phyloP scores from a whole-genome alignment of 2,329 filamentous ascomycete species.

The Ambrosiella cleistominuta region DNA sequence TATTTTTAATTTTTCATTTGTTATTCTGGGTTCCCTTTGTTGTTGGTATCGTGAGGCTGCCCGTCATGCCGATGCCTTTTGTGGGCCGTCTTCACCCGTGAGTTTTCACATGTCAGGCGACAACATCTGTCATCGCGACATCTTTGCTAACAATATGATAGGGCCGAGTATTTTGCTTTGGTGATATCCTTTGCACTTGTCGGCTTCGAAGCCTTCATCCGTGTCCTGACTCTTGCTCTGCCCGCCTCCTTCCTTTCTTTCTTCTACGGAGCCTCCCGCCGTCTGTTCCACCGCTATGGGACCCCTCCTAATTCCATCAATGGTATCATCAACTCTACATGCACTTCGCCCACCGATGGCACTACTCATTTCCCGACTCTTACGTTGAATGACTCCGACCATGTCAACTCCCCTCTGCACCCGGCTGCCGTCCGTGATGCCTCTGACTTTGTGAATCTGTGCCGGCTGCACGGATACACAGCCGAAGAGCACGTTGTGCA shows the following conservation, averaged over 20 bases:
- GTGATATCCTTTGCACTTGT: constrained; percentile 71
- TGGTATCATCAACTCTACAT: background rate
- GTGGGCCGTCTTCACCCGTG: constrained; percentile 35
- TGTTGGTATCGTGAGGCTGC: background rate
- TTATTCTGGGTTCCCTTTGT: constrained; percentile 12
- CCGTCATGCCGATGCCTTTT: constrained; percentile 33
- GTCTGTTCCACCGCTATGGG: constrained; percentile 50
- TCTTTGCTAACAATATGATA: constrained; percentile 19
- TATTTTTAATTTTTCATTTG: constrained; percentile 2
- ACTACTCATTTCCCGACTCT: constrained; percentile 14
- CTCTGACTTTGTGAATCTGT: constrained; percentile 87
- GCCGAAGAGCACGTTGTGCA: constrained; percentile 94
- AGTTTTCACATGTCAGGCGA: constrained; percentile 17
- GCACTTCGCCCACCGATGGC: constrained; percentile 24
- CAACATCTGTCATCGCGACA: background rate
- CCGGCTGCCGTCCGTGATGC: constrained; percentile 63
- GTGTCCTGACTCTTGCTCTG: constrained; percentile 72
- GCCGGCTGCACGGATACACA: constrained; percentile 74
- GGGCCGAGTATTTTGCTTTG: constrained; percentile 75
- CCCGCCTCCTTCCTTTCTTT: constrained; percentile 67
- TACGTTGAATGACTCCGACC: background rate
- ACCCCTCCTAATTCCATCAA: background rate
- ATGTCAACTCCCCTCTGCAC: constrained; percentile 38
- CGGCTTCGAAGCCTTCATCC: constrained; percentile 62
- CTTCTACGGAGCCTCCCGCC: constrained; percentile 66